Evolutionary conservation across 192 early-diverging fungal species (phyloP).

Genomic region (Phycomyces blakesleeanus): DNA sequence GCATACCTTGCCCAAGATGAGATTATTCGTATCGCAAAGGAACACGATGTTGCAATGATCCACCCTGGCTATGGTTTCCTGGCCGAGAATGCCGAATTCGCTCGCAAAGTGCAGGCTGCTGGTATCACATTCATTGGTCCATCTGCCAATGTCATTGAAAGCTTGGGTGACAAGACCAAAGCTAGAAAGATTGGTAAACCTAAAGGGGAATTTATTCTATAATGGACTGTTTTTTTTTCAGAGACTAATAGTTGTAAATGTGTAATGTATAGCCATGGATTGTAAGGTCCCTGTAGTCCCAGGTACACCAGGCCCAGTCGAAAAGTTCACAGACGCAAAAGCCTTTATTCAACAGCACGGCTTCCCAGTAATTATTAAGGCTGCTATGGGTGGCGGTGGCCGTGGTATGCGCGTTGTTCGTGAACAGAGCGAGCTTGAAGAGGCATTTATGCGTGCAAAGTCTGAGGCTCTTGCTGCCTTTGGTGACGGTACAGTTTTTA

Average conservation of each 20-base stretch:
- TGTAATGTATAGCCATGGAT: conserved; percentile 55
- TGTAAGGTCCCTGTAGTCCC: conserved; percentile 91
- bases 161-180: conserved; percentile 94
- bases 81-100: conserved; percentile 91
- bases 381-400: conserved; percentile 94
- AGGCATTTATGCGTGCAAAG: conserved; percentile 78
- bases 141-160: conserved; percentile 75
- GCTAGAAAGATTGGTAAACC: conserved; percentile 58
- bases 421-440: conserved; percentile 60
- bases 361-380: conserved; percentile 95
- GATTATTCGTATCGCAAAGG: conserved; percentile 83
- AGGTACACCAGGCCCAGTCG: conserved; percentile 82
- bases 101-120: conserved; percentile 79
- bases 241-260: too few relatives aligned
- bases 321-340: conserved; percentile 55
- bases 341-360: conserved; percentile 79
- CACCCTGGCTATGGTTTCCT: conserved; percentile 98
- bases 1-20: conserved; percentile 93
- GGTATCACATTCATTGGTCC: conserved; percentile 95
- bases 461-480: conserved; percentile 90
- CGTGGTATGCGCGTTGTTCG: conserved; percentile 95
- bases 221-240: too few relatives aligned
- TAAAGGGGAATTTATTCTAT: too few relatives aligned
- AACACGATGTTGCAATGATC: conserved; percentile 78
- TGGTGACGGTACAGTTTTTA: conserved; percentile 95